Conservation (phyloP, 495 filamentous ascomycete species). For the Penicillium subrubescens region DNA sequence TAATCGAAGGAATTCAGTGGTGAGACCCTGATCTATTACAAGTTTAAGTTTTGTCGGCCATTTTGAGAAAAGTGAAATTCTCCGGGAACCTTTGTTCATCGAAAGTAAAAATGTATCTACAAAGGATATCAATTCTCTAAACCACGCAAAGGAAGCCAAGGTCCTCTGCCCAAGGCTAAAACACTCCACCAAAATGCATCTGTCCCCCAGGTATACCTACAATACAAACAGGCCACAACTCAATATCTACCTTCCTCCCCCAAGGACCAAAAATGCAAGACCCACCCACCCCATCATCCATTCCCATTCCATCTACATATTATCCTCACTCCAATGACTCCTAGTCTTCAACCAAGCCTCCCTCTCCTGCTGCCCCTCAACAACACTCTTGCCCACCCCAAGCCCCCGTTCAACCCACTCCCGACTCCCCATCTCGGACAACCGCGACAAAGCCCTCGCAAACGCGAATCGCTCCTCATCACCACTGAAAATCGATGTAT, state of each 20-base stretch:
- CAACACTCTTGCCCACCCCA: constrained; percentile 65
- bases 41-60: too few relatives aligned
- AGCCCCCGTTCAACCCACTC: constrained; percentile 93
- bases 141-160: not conserved
- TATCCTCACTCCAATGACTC: constrained; percentile 71
- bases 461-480: constrained; percentile 98
- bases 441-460: constrained; percentile 78
- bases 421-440: constrained; percentile 90
- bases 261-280: too few relatives aligned
- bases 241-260: too few relatives aligned
- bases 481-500: constrained; percentile 84
- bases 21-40: too few relatives aligned
- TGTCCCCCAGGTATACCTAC: too few relatives aligned
- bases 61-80: not conserved
- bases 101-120: not conserved
- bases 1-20: too few relatives aligned
- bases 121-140: not conserved
- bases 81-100: not conserved
- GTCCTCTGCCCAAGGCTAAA: too few relatives aligned
- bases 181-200: too few relatives aligned
- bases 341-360: constrained; percentile 67
- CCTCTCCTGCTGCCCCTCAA: constrained; percentile 61
- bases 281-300: too few relatives aligned
- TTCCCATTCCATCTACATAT: constrained; percentile 50
- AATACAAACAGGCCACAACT: too few relatives aligned